Base-by-base conservation (phyloP, 31 red algal genomes). In the Porphyra umbilicalis region DNA sequence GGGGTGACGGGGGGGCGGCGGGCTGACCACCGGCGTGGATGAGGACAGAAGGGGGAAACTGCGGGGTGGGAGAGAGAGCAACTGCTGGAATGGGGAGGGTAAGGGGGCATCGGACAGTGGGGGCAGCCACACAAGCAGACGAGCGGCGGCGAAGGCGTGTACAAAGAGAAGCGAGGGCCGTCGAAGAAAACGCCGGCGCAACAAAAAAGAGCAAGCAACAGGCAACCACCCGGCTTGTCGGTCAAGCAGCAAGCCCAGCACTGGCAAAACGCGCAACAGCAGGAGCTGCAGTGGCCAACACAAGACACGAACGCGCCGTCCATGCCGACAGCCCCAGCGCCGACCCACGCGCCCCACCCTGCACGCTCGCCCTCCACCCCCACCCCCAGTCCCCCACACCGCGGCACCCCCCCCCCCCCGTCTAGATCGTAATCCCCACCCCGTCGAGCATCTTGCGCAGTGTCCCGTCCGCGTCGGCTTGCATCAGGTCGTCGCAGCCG, bases 401-500 rank as follows among this genome's bases (percentile, higher is more conserved):
- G 57, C 14, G 13, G 25, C 20, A 1, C 57, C 57, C 25, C 57
- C 30, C 2, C 57, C 57, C 11, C 57, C 18, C 25, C 57, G 25
- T 8, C 57, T 71, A 71, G 57, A 71, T 71, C 57, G 57, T 25
- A 71, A 71, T 71, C 11, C 57, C 57, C 57, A n/a, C 57, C 57
- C 57, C 57, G 6, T 71, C 57, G 4, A 71, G 57, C 57, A 71
- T 71, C 57, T 71, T 71, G 57, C 57, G 57, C 57, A 71, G 57
- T 29, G 57, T 71, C 11, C 57, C 57, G 57, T 71, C 57, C 13
- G 57, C 13, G 25, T 71, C 57, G 3, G 57, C 57, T 29, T 71
- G 57, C 57, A 71, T 71, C 57, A 96, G 78, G 77, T 88, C 85
- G 77, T 93, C 90, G 80, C 88, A 88, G n/a, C 96, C 96, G 81